A percentile compares a stretch with the other conserved stretches of the same genome.
Conservation (phyloP, 768 basidiomycete species). For the Tulasnella sp. region DNA sequence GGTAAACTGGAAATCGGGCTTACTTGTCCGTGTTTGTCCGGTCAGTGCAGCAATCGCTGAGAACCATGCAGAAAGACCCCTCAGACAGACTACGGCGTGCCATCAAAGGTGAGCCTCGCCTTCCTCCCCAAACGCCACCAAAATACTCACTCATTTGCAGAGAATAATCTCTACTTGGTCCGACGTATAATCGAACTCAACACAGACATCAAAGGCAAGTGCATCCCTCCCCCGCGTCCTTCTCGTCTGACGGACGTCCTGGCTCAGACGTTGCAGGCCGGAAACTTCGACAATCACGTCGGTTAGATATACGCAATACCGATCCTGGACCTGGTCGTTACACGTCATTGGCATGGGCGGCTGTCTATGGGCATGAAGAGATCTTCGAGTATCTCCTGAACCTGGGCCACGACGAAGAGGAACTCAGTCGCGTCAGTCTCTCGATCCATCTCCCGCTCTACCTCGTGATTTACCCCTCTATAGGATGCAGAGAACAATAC, state of each 20-base stretch:
- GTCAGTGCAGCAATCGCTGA: not conserved
- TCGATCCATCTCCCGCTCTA: constrained; percentile 9
- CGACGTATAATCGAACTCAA: constrained; percentile 58
- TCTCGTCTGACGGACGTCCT: not conserved
- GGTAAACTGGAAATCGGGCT: not conserved
- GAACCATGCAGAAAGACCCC: constrained; percentile 16
- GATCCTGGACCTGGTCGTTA: constrained; percentile 62
- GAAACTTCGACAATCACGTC: constrained; percentile 19
- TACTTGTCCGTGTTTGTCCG: not conserved
- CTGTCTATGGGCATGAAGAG: constrained; percentile 76
- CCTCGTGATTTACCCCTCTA: not conserved
- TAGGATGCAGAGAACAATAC: constrained; percentile 91
- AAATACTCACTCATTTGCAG: constrained; percentile 31
- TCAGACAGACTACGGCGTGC: constrained; percentile 17
- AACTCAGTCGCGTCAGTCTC: constrained; percentile 67
- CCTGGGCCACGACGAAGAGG: constrained; percentile 85
- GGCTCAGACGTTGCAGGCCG: not conserved
- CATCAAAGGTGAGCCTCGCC: constrained; percentile 15
- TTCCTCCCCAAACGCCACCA: not conserved
- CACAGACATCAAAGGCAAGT: constrained; percentile 5
- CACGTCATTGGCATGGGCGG: constrained; percentile 88
- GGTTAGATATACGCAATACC: constrained; percentile 83
- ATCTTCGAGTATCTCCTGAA: constrained; percentile 83
- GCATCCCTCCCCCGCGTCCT: not conserved
- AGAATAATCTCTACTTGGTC: constrained; percentile 90